Base-by-base conservation (phyloP, 306 rosid species). In the Cucumis sativus region DNA sequence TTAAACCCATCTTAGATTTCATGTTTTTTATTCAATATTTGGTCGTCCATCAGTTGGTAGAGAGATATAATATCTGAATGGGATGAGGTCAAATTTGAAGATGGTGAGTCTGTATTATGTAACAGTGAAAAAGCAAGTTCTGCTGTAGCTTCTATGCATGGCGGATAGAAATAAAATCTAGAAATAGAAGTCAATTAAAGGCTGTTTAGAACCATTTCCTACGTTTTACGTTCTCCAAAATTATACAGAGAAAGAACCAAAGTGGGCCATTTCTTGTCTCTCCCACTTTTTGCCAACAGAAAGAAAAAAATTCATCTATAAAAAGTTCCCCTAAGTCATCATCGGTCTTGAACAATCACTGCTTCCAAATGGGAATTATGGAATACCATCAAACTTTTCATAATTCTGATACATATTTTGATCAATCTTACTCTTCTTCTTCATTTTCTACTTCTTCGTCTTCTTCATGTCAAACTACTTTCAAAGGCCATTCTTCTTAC, bases 401-500 rank as follows among this genome's bases (percentile, higher is more conserved):
- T 45, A 45, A 76, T 43, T 59, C 67, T 5, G 40, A 75, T 23
- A 61, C 17, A 58, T 76, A 23, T 58, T 52, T 59, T 25, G 61
- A 73, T 8, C 63, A 33, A 51, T 62, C 69, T 52, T 78, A 39
- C 25, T 39, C 17, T 54, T 80, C 80, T 58, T 80, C 61, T n/a
- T 65, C 78, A 49, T 41, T 54, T 20, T 68, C 41, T 25, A 52
- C 60, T 55, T 80, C 89, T 76, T 84, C 88, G 33, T 87, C 85
- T 4, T 77, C 84, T 76, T 78, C 90, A 58, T 88, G 91, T 77
- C 82, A 89, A 78, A 65, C 89, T 73, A 92, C 96, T 59, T 78
- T 92, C 76, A 88, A 80, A 73, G 77, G 82, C 78, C 81, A 86
- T 66, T 77, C 75, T 64, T 90, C 96, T 74, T 90, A 83, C 91